A percentile compares a stretch with the other conserved stretches of the same genome.
Conservation (phyloP, 352 stramenopile species). For the Phytophthora constricta region DNA sequence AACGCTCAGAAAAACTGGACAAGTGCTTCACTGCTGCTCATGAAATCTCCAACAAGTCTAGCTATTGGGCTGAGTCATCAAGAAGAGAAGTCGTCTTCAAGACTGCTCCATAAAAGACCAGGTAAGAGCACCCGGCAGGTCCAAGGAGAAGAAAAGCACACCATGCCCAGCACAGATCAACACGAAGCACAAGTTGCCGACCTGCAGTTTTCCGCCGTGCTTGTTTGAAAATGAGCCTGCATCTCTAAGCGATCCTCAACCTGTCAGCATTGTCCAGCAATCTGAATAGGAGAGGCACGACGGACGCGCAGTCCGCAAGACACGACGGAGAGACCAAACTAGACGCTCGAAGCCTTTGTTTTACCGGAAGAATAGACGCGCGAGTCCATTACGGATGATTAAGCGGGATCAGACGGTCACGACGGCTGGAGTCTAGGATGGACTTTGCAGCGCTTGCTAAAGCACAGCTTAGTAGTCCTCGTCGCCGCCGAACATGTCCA, state of each 20-base stretch:
- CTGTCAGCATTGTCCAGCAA: neutral
- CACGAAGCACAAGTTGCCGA: neutral
- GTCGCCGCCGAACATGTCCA: slow-evolving; percentile 75
- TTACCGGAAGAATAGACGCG: slow-evolving; percentile 53
- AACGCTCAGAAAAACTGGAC: neutral
- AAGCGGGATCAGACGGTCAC: slow-evolving; percentile 40
- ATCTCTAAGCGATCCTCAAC: neutral
- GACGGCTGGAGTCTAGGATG: slow-evolving; percentile 37
- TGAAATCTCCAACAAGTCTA: too few species aligned
- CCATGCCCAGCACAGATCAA: too few species aligned
- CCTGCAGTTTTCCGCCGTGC: neutral
- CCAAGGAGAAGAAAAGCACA: too few species aligned
- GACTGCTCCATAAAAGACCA: too few species aligned
- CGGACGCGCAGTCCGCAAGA: slow-evolving; percentile 1
- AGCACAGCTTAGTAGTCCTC: slow-evolving; percentile 66
- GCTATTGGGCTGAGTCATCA: too few species aligned
- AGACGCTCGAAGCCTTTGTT: slow-evolving; percentile 36
- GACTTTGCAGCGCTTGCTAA: slow-evolving; percentile 29
- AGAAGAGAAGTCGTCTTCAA: too few species aligned
- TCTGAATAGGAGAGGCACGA: neutral
- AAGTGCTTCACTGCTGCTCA: neutral
- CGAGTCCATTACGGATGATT: slow-evolving; percentile 62
- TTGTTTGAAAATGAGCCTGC: neutral
- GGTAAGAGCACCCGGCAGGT: too few species aligned
- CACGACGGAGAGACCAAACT: slow-evolving; percentile 16